Conservation (phyloP, 2,329 filamentous ascomycete species). For the Neonectria faginata region DNA sequence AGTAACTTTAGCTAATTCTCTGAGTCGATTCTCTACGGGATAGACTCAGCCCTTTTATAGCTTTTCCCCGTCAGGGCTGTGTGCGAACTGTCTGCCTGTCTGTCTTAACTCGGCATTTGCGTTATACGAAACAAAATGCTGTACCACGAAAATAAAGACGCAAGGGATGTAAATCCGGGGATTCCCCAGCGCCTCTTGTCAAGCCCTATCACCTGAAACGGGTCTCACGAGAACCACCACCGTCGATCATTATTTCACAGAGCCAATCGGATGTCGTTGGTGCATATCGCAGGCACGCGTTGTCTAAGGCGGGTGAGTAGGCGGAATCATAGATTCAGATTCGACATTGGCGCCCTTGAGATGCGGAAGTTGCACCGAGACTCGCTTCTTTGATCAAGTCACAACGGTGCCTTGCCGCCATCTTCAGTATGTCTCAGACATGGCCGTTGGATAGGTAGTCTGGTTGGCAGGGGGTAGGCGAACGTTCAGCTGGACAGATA, state of each 20-base stretch:
- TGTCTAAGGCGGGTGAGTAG: background rate
- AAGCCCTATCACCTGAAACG: background rate
- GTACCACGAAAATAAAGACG: background rate
- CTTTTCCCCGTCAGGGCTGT: background rate
- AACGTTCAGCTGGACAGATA: background rate
- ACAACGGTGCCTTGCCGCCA: background rate
- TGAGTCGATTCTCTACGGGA: background rate
- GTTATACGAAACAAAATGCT: background rate
- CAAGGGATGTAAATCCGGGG: background rate
- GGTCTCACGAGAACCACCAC: background rate
- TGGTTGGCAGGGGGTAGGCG: conserved; percentile 1
- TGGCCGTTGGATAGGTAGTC: background rate
- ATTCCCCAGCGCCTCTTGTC: background rate
- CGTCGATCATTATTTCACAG: background rate
- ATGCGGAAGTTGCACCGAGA: background rate
- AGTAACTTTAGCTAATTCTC: background rate
- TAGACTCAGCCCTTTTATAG: background rate
- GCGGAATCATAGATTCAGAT: background rate
- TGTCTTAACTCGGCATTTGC: background rate
- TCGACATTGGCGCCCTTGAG: background rate
- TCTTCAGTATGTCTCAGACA: background rate
- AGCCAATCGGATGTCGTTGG: background rate
- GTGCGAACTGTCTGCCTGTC: background rate
- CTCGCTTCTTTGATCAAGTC: background rate
- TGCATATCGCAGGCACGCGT: no score